phyloP scores from a whole-genome alignment of 495 filamentous ascomycete genomes.

The Arthonia radiata region DNA sequence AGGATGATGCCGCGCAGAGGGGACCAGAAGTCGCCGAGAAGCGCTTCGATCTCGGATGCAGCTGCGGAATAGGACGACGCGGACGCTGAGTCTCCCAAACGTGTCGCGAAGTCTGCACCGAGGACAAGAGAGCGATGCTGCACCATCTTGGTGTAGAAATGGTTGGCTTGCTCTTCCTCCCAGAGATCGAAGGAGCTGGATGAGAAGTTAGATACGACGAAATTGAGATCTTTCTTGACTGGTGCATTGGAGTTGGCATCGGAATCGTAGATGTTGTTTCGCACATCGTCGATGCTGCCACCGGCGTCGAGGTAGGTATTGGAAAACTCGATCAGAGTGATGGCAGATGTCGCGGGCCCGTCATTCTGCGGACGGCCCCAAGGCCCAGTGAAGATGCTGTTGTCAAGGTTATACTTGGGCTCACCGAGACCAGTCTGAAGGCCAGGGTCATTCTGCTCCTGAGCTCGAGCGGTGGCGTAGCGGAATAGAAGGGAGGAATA shows the following conservation, averaged over 20 bases:
- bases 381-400: constrained; percentile 29
- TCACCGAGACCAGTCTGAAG: constrained; percentile 23
- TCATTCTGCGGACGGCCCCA: constrained; percentile 56
- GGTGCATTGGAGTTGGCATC: constrained; percentile 32
- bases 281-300: constrained; percentile 19
- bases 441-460: constrained; percentile 8
- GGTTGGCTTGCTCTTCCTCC: constrained; percentile 40
- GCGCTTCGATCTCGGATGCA: constrained; percentile 3
- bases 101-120: constrained; percentile 29
- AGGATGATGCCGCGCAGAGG: constrained; percentile 6
- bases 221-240: constrained; percentile 41
- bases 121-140: constrained; percentile 33
- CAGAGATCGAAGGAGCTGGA: constrained; percentile 44
- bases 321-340: constrained; percentile 21
- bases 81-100: constrained; percentile 19
- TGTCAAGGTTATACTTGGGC: constrained; percentile 34
- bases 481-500: constrained; percentile 8
- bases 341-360: constrained; percentile 44
- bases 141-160: constrained; percentile 30
- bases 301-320: constrained; percentile 8
- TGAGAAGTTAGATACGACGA: constrained; percentile 49
- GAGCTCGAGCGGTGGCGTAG: constrained; percentile 6
- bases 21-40: constrained; percentile 8
- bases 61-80: too few relatives aligned
- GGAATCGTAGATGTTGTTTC: constrained; percentile 20